phyloP scores from a whole-genome alignment of 352 stramenopile genomes.

The Globisporangium apiculatum region DNA sequence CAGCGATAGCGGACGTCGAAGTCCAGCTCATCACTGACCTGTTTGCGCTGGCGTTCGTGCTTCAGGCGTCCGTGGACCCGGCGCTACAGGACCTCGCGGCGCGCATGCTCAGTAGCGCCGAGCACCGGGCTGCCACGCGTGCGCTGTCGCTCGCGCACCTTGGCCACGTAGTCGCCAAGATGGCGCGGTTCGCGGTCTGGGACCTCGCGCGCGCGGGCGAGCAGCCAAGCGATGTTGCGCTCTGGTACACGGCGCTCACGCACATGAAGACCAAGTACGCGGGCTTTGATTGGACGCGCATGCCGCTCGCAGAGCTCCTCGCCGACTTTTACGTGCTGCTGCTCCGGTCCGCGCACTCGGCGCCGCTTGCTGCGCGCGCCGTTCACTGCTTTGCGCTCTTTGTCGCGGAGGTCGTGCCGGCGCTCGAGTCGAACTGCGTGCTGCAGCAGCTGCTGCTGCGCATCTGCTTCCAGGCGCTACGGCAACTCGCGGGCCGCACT shows the following conservation, averaged over 20 bases:
- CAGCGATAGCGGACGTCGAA: slow-evolving; percentile 13
- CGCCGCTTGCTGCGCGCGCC: slow-evolving; percentile 32
- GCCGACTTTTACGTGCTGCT: slow-evolving; percentile 56
- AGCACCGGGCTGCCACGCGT: slow-evolving; percentile 31
- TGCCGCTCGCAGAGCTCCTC: slow-evolving; percentile 59
- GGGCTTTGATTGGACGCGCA: slow-evolving; percentile 49
- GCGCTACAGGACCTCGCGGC: slow-evolving; percentile 27
- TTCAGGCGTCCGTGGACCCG: slow-evolving; percentile 16
- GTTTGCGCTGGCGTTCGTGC: slow-evolving; percentile 63
- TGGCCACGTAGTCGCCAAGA: slow-evolving; percentile 58
- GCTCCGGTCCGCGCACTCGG: slow-evolving; percentile 27
- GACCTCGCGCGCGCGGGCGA: slow-evolving; percentile 29
- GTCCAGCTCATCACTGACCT: slow-evolving; percentile 66
- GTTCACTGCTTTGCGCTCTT: slow-evolving; percentile 68
- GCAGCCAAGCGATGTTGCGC: slow-evolving; percentile 19
- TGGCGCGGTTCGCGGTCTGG: slow-evolving; percentile 57
- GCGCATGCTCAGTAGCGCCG: slow-evolving; percentile 38
- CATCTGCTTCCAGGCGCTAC: slow-evolving; percentile 64
- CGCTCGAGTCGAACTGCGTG: slow-evolving; percentile 26
- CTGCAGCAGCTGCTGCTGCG: slow-evolving; percentile 64
- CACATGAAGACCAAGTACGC: slow-evolving; percentile 63
- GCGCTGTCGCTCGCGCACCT: slow-evolving; percentile 47
- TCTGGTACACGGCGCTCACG: slow-evolving; percentile 43
- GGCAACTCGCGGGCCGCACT: slow-evolving; percentile 26
- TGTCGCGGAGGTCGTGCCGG: slow-evolving; percentile 34